Evolutionary conservation across 306 rosid genomes (phyloP), one percentile per base, ranked within the genome.

Genomic region (Prunus davidiana): DNA sequence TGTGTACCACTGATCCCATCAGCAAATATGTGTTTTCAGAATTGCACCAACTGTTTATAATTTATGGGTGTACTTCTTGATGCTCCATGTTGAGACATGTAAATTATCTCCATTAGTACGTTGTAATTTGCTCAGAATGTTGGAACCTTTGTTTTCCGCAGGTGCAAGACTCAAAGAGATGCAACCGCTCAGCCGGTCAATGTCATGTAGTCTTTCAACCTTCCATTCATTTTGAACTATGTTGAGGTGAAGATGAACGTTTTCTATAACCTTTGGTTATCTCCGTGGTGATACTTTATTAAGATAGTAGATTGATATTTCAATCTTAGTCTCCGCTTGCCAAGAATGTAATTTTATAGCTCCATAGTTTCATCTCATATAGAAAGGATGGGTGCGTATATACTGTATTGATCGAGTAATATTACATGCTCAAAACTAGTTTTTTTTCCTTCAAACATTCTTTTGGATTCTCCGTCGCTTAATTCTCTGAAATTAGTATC

Each of bases 101-200:
- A 13, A 30, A 4, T 65, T 30, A 56, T 76, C 49, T 41, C 20
- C 50, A 30, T 45, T 45, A 19, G 8, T 38, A 67, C 49, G 12
- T 38, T 13, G 12, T 27, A 24, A 46, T 27, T 62, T 57, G 76
- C 69, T 61, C 13, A 27, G 6, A 76, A 55, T 69, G 58, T 55
- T 78, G 69, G 62, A 65, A 76, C 75, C 68, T 28, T 56, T 67
- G 81, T 60, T 64, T 49, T 55, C 80, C 71, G 71, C 92, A 94
- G 99, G 91, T 92, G 99, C 82, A 88, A 90, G 86, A 90, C 96
- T 50, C 83, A 83, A 63, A 87, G 91, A 82, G 89, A 79, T 72
- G 84, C 84, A 8, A 80, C 85, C 34, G 55, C 76, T 46, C 93
- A 82, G 76, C 82, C 98, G 0, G 93, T 87, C 76, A 86, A 89